Evolutionary conservation across 2,329 filamentous ascomycete genomes (phyloP).

Genomic region (Fusarium armeniacum): DNA sequence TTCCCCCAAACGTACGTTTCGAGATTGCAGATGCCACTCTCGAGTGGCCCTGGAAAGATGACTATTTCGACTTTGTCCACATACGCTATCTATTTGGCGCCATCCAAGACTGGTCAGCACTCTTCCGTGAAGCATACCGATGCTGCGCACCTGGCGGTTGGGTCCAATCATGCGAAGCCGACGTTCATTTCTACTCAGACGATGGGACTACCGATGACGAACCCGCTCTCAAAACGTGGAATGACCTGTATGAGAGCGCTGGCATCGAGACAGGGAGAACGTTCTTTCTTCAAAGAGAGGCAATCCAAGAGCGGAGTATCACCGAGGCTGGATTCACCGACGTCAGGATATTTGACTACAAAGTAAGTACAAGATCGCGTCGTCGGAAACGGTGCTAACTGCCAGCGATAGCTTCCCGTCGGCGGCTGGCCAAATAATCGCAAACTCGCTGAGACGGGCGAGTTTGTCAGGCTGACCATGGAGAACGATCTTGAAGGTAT

Average conservation of each 20-base stretch:
- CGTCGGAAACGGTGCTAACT: constrained; percentile 7
- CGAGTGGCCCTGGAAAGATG: constrained; percentile 40
- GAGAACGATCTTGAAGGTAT: constrained; percentile 44
- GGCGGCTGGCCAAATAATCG: constrained; percentile 44
- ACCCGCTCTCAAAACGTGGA: constrained; percentile 28
- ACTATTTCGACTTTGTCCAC: constrained; percentile 43
- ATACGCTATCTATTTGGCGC: constrained; percentile 45
- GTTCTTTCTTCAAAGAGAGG: constrained; percentile 37
- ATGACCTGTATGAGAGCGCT: constrained; percentile 29
- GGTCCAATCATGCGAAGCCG: constrained; percentile 43
- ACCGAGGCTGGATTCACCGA: constrained; percentile 43
- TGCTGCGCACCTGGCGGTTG: constrained; percentile 42
- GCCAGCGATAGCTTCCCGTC: constrained; percentile 33
- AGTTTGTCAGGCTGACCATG: constrained; percentile 41
- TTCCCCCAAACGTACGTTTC: constrained; percentile 43
- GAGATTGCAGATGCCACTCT: constrained; percentile 43
- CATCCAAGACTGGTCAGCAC: constrained; percentile 35
- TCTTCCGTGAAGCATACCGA: constrained; percentile 41
- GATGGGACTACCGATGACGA: constrained; percentile 37
- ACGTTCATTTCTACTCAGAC: constrained; percentile 39
- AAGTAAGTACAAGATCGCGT: constrained; percentile 13
- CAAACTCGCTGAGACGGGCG: constrained; percentile 41
- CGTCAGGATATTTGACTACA: constrained; percentile 37
- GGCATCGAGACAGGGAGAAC: constrained; percentile 13
- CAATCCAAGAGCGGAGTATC: constrained; percentile 34